Base-by-base conservation (phyloP, 148 eudicot species). In the Camellia lanceoleosa region DNA sequence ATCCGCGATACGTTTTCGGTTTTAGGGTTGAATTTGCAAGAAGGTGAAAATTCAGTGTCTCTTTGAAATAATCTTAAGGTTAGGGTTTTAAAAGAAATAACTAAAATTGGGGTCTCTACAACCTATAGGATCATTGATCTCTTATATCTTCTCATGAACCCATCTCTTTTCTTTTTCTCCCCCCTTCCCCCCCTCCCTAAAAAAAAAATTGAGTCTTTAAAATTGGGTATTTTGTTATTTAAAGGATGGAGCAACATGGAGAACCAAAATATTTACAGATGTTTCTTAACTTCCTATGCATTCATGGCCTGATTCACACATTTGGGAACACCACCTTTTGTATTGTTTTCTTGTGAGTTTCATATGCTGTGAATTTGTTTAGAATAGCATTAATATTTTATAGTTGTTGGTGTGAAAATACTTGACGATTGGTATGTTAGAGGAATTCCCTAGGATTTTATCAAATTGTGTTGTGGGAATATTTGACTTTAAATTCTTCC, bases 321-420 rank as follows among this genome's bases (percentile, higher is more conserved):
- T 95, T 13, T 95, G 98, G 98, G 97, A 93, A 76, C 96, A 97
- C 16, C 91, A 90, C n/a, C 74, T 93, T 42, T 87, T 93, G 61
- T 93, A 93, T 47, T 93, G 97, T 88, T 91, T 89, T 79, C 96
- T 97, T 76, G 98, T 95, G 78, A 90, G 15, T 20, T 6, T 72
- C 30, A 42, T 16, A 19, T 18, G 42, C 13, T 77, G 51, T 15
- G 19, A 71, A 72, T 12, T 49, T 5, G 49, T n/a, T 71, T 49
- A 47, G 9, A 71, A n/a, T 30, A 4, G 14, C 13, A 9, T 19
- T 8, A 49, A 9, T 49, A 41, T n/a, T 47, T n/a, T 2, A 14
- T 30, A 71, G 30, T 49, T n/a, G 51, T 68, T 71, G n/a, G 38
- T n/a, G 15, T 68, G 47, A 30, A 30, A 18, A 71, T 47, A 47